These are phyloP conservation scores for Coniosporium tulheliwenetii DNA, from an alignment of 2,329 filamentous ascomycete species.

Conservation along the genomic window DNA sequence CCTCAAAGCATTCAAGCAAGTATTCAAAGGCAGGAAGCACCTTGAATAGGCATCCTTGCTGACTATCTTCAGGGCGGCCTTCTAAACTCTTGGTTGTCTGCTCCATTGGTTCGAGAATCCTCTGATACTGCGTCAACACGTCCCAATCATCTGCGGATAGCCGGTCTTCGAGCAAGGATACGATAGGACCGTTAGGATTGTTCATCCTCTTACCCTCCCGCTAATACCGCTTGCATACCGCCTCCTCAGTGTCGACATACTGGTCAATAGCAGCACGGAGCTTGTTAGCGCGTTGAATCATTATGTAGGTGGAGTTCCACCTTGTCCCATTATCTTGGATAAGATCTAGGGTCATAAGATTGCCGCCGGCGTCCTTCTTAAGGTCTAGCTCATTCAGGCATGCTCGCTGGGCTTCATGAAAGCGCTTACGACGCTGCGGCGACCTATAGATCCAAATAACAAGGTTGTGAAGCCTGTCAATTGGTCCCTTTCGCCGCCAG, in stretches of 20 bases:
- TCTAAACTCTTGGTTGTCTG: background rate
- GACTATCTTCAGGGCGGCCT: background rate
- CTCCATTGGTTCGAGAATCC: constrained; percentile 1
- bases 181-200: too few relatives aligned
- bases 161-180: background rate
- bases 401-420: constrained; percentile 2
- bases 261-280: constrained; percentile 5
- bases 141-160: constrained; percentile 2
- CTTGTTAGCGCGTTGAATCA: constrained; percentile 2
- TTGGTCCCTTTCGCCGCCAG: too few relatives aligned
- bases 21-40: too few relatives aligned
- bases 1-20: constrained; percentile 1
- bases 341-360: constrained; percentile 1
- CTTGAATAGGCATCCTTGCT: background rate
- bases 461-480: constrained; percentile 6
- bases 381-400: too few relatives aligned
- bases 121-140: constrained; percentile 1
- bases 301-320: too few relatives aligned
- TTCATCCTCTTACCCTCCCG: too few relatives aligned
- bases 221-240: constrained; percentile 1
- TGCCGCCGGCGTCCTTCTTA: background rate
- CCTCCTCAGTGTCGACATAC: constrained; percentile 1
- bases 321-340: constrained; percentile 2
- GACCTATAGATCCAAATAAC: constrained; percentile 4
- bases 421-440: constrained; percentile 2